Base-by-base conservation (phyloP, 208 protist genomes). In the Trypanosoma lewisi region DNA sequence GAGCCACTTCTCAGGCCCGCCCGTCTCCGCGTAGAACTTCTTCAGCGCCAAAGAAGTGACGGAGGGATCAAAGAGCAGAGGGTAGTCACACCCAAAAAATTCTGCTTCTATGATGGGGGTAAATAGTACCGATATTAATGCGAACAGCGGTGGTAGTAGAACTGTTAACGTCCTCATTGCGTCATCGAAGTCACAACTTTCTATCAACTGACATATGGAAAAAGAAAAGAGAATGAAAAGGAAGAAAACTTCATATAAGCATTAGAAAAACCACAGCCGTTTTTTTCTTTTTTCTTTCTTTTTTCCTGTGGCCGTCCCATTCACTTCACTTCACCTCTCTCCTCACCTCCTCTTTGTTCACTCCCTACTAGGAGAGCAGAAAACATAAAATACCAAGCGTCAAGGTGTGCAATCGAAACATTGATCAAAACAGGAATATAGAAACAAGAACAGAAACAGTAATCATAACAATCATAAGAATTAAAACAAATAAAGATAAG, bases 21-120 rank as follows among this genome's bases (percentile, higher is more conserved):
- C n/a, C 17, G 66, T 71, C 34, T 54, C 50, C 25, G 48, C 33
- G 17, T 48, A 71, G 27, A 71, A 71, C 30, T 54, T 64, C 21
- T 34, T 45, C n/a, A 71, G 4, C 2, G 66, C 66, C 34, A 56
- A 19, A n/a, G 63, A 69, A 1, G 52, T 54, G 31, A 54, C 19
- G 33, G 53, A 36, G 17, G 27, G 42, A 25, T 69, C 41, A 33
- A 69, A 69, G 27, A 52, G 49, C 17, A 55, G 63, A 17, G 6
- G 6, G 39, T 63, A 61, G 34, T 69, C 19, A 31, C 53, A 69
- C 4, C 63, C 63, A 30, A 58, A 19, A 31, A 60, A 69, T 21
- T 42, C 63, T 27, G 37, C 63, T 2, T 17, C 4, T 8, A 17
- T 39, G 17, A 11, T 31, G 5, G 19, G n/a, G 5, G 41, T 12